These are phyloP conservation scores for Neonectria coccinea DNA, from an alignment of 2,329 filamentous ascomycete genomes.

Conservation along the genomic window DNA sequence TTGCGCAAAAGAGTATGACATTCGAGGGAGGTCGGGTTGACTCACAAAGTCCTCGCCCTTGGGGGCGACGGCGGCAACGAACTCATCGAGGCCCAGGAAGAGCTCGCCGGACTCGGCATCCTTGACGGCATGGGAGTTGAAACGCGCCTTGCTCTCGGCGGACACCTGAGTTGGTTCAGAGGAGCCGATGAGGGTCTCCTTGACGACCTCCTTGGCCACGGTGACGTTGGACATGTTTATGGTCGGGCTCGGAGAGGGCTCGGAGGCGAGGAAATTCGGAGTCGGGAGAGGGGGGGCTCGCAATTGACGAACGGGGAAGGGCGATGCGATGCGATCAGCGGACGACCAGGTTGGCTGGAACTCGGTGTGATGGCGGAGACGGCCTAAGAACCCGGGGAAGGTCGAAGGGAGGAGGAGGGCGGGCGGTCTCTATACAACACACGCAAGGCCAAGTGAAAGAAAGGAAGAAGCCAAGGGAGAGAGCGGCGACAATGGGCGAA, in stretches of 20 bases:
- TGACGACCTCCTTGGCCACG: slow-evolving; percentile 76
- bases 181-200: slow-evolving; percentile 80
- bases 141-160: slow-evolving; percentile 79
- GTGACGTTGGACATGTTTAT: slow-evolving; percentile 55
- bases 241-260: slow-evolving; percentile 33
- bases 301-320: slow-evolving; percentile 35
- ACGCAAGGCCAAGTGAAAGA: slow-evolving; percentile 23
- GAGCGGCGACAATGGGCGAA: slow-evolving; percentile 16
- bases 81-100: slow-evolving; percentile 86
- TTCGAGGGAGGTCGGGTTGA: slow-evolving; percentile 40
- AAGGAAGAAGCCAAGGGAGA: slow-evolving; percentile 22
- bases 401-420: slow-evolving; percentile 9
- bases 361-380: slow-evolving; percentile 30
- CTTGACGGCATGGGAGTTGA: slow-evolving; percentile 79
- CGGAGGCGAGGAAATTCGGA: slow-evolving; percentile 31
- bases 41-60: slow-evolving; percentile 90
- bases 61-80: slow-evolving; percentile 90
- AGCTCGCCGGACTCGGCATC: slow-evolving; percentile 81
- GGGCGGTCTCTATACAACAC: slow-evolving; percentile 34
- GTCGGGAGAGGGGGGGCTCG: slow-evolving; percentile 26
- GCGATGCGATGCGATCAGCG: slow-evolving; percentile 27
- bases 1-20: slow-evolving; percentile 6
- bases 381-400: slow-evolving; percentile 37
- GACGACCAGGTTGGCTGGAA: slow-evolving; percentile 17
- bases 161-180: slow-evolving; percentile 73